A percentile compares a stretch with the other conserved stretches of the same genome.
phyloP scores from a whole-genome alignment of 768 basidiomycete genomes.

The Xanthoconium stramineum region DNA sequence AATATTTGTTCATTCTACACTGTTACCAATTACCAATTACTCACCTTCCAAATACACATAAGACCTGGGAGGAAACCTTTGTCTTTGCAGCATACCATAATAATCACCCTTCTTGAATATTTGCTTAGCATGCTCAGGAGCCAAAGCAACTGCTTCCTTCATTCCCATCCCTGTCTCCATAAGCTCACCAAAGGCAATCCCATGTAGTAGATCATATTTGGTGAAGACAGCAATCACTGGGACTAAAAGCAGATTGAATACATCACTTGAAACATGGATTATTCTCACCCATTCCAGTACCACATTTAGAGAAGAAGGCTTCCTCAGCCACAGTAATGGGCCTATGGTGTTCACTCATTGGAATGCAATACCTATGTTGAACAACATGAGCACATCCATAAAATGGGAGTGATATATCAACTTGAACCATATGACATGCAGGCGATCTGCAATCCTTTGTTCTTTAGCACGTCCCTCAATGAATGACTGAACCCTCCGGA shows the following conservation, averaged over 20 bases:
- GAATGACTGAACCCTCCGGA: constrained; percentile 31
- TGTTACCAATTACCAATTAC: not conserved
- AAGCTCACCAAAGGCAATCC: constrained; percentile 16
- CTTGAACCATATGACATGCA: constrained; percentile 39
- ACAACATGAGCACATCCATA: constrained; percentile 4
- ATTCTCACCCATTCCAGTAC: constrained; percentile 7
- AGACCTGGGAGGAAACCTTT: not conserved
- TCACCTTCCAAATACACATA: not conserved
- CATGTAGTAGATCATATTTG: constrained; percentile 33
- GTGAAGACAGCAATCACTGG: constrained; percentile 39
- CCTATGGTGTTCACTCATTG: constrained; percentile 23
- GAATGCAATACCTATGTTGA: constrained; percentile 38
- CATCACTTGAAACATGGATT: not conserved
- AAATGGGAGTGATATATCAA: not conserved
- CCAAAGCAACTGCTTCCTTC: not conserved
- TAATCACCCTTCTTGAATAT: not conserved
- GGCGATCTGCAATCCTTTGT: constrained; percentile 17
- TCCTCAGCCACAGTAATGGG: constrained; percentile 27
- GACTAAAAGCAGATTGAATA: constrained; percentile 21
- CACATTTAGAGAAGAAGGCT: constrained; percentile 28
- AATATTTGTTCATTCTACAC: not conserved
- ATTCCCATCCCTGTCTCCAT: constrained; percentile 5
- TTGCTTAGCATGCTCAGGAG: constrained; percentile 14
- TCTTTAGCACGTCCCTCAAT: constrained; percentile 23
- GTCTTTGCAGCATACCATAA: not conserved